phyloP scores from a whole-genome alignment of 1,284 basidiomycete species.

The Cutaneotrichosporon cavernicola region DNA sequence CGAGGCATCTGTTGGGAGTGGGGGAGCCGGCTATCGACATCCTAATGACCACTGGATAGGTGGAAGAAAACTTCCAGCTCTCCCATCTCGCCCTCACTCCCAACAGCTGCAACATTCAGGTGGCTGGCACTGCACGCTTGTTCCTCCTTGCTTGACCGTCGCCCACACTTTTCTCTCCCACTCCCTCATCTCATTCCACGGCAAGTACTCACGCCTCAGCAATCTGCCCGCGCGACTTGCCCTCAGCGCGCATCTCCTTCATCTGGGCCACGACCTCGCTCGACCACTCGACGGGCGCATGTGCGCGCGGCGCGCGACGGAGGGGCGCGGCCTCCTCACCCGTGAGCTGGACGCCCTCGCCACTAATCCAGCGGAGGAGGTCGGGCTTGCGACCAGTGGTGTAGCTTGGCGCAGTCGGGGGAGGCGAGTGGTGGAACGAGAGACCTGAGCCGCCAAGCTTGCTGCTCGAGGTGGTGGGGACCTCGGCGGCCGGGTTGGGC shows the following conservation, averaged over 20 bases:
- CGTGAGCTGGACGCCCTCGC: conserved; percentile 33
- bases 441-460: conserved; percentile 30
- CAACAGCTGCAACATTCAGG: neutral
- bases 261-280: conserved; percentile 35
- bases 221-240: conserved; percentile 36
- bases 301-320: conserved; percentile 4
- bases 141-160: neutral
- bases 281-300: conserved; percentile 25
- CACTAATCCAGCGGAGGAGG: conserved; percentile 41
- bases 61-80: neutral
- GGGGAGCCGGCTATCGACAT: too few species aligned
- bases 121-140: too few species aligned
- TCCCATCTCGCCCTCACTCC: neutral
- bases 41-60: too few species aligned
- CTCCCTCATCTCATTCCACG: neutral
- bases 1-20: too few species aligned
- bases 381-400: conserved; percentile 41
- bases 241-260: conserved; percentile 32
- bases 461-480: conserved; percentile 14
- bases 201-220: conserved; percentile 41
- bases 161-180: neutral
- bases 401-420: conserved; percentile 46
- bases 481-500: conserved; percentile 26
- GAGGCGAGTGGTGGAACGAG: conserved; percentile 47
- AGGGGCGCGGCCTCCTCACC: conserved; percentile 38